Conservation (phyloP, 2,329 filamentous ascomycete genomes). For the Neofusicoccum kwambonambiense region DNA sequence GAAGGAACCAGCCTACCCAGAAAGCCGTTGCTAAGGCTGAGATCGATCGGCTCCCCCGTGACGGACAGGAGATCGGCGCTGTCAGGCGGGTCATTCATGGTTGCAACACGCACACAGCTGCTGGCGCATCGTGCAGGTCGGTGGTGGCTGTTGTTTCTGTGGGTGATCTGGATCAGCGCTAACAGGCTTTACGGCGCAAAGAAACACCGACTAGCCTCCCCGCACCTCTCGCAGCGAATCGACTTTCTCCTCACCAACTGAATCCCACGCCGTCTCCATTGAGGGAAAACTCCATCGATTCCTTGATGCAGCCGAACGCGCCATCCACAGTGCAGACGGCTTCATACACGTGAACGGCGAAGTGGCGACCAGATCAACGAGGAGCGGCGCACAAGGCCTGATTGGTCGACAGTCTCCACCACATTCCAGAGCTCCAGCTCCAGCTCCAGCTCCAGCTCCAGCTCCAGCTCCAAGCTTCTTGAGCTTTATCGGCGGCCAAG, state of each 20-base stretch:
- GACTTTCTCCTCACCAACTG: not conserved
- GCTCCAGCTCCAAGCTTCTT: not conserved
- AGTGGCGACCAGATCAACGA: not conserved
- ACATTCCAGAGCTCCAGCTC: not conserved
- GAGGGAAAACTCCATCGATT: not conserved
- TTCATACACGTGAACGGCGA: not conserved
- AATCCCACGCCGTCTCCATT: not conserved
- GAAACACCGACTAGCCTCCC: not conserved
- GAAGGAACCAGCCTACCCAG: slow-evolving; percentile 22
- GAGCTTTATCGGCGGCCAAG: not conserved
- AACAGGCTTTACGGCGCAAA: not conserved
- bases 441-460: not conserved
- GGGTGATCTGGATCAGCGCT: not conserved
- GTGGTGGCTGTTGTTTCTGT: not conserved
- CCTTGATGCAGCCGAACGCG: not conserved
- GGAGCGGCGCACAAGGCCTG: not conserved
- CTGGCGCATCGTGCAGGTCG: not conserved
- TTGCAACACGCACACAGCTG: not conserved
- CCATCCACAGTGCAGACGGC: no score
- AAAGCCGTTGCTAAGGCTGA: slow-evolving; percentile 25
- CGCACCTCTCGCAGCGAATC: not conserved
- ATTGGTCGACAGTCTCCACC: not conserved
- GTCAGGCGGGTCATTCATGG: not conserved
- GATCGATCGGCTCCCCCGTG: slow-evolving; percentile 27
- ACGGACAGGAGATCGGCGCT: slow-evolving; percentile 24